Evolutionary conservation across 176 grass and related monocot genomes (phyloP).

Genomic region (Guadua angustifolia): DNA sequence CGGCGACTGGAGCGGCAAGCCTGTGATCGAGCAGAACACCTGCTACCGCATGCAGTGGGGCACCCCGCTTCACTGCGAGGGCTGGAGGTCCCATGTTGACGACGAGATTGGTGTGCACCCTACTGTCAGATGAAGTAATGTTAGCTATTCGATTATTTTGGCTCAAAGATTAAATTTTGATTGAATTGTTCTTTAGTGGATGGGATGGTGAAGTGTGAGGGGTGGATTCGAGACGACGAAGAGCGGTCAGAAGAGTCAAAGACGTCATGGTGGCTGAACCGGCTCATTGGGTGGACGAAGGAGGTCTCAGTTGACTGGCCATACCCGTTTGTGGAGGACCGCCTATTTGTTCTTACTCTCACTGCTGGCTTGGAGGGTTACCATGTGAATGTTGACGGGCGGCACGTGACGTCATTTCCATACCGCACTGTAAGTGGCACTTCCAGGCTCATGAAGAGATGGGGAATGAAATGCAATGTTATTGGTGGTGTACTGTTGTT

Average conservation of each 20-base stretch:
- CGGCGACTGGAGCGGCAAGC: slow-evolving; percentile 92
- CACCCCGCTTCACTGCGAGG: slow-evolving; percentile 70
- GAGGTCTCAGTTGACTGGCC: slow-evolving; percentile 81
- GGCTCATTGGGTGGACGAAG: slow-evolving; percentile 79
- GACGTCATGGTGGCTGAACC: slow-evolving; percentile 82
- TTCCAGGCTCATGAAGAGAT: neutral
- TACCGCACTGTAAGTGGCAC: slow-evolving; percentile 75
- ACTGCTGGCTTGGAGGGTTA: slow-evolving; percentile 94
- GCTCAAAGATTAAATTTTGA: slow-evolving; percentile 29
- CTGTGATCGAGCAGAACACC: slow-evolving; percentile 95
- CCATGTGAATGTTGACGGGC: slow-evolving; percentile 86
- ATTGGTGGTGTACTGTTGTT: neutral
- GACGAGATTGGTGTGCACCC: slow-evolving; percentile 76
- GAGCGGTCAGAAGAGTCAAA: slow-evolving; percentile 64
- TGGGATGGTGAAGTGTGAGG: slow-evolving; percentile 88
- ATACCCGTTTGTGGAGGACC: slow-evolving; percentile 84
- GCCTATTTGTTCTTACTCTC: slow-evolving; percentile 88
- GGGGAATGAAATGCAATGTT: slow-evolving; percentile 8
- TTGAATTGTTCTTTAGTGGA: slow-evolving; percentile 64
- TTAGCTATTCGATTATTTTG: slow-evolving; percentile 1
- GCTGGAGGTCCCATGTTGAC: slow-evolving; percentile 74
- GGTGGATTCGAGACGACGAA: slow-evolving; percentile 79
- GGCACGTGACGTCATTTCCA: slow-evolving; percentile 89
- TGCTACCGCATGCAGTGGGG: slow-evolving; percentile 99
- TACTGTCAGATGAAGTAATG: neutral